Evolutionary conservation across 164 flowering plant species (phyloP).

Genomic region (Stephania yunnanensis): DNA sequence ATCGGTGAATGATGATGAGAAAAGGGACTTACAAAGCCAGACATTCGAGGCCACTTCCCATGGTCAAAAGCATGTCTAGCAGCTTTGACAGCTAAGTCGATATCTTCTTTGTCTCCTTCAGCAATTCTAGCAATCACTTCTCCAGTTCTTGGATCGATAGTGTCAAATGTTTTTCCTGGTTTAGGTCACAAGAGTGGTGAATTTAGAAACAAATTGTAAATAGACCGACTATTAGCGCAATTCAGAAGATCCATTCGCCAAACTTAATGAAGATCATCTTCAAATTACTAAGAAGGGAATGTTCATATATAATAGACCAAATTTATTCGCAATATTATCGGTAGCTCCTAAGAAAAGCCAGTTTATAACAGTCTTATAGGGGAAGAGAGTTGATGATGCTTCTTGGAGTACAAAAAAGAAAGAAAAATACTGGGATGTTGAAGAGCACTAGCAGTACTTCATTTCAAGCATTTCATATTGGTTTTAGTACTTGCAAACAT

Average conservation of each 20-base stretch:
- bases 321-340: too few species aligned
- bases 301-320: background rate
- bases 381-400: too few species aligned
- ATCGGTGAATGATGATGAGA: background rate
- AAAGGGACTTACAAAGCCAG: conserved; percentile 48
- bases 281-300: background rate
- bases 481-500: too few species aligned
- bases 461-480: too few species aligned
- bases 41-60: conserved; percentile 80
- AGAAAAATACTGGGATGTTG: too few species aligned
- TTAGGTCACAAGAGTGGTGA: background rate
- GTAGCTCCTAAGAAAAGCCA: too few species aligned
- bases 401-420: too few species aligned
- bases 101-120: conserved; percentile 65
- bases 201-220: background rate
- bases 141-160: conserved; percentile 72
- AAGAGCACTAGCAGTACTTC: too few species aligned
- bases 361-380: too few species aligned
- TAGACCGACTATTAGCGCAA: background rate
- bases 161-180: conserved; percentile 70
- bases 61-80: conserved; percentile 79
- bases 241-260: background rate
- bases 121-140: conserved; percentile 58
- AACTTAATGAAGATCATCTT: background rate
- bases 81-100: conserved; percentile 77